phyloP scores from a whole-genome alignment of 2,329 filamentous ascomycete genomes.

The Paraphaeosphaeria minitans region DNA sequence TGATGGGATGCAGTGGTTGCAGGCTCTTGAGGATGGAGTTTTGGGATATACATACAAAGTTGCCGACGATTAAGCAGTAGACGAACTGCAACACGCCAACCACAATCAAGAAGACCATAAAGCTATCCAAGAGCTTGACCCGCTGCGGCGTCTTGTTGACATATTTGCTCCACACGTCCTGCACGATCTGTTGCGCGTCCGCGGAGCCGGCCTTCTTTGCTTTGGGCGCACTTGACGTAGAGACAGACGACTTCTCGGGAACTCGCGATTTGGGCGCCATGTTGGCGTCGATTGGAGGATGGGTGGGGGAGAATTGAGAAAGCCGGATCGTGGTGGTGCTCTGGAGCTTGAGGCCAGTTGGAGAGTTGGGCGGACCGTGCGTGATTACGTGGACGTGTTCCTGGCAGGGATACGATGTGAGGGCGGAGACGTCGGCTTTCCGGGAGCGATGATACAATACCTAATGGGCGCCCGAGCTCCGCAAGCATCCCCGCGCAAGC shows the following conservation, averaged over 20 bases:
- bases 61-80: constrained; percentile 90
- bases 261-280: constrained; percentile 44
- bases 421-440: constrained; percentile 14
- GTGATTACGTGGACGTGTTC: constrained; percentile 10
- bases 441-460: constrained; percentile 13
- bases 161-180: constrained; percentile 79
- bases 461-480: not conserved
- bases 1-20: not conserved
- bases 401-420: constrained; percentile 14
- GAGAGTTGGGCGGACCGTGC: constrained; percentile 13
- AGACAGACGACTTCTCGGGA: constrained; percentile 17
- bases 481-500: constrained; percentile 14
- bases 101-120: constrained; percentile 83
- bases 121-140: constrained; percentile 88
- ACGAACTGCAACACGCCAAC: constrained; percentile 91
- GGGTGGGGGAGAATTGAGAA: not conserved
- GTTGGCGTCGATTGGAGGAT: constrained; percentile 13
- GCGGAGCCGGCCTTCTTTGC: constrained; percentile 27
- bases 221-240: constrained; percentile 23
- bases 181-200: constrained; percentile 63
- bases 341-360: constrained; percentile 27
- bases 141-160: constrained; percentile 81
- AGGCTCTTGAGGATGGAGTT: not conserved
- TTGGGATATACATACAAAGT: constrained; percentile 73
- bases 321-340: constrained; percentile 18